Evolutionary conservation across 179 eudicot species (phyloP), one percentile per base, ranked within the genome.

Genomic region (Beta macrorhiza): DNA sequence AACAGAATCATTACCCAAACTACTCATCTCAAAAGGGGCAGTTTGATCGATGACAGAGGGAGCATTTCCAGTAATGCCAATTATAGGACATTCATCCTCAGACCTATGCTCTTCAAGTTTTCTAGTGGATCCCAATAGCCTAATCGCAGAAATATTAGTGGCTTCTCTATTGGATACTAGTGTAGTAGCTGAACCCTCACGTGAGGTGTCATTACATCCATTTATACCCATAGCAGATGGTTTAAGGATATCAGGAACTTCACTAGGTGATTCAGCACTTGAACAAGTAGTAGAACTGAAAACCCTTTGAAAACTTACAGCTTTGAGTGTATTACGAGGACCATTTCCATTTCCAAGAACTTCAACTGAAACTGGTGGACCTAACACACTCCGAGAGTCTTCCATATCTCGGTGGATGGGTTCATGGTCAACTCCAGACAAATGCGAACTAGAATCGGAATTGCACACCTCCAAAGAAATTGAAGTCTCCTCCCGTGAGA

Each of bases 341-440:
- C 32, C 71, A 65, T 25, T 49, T 20, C 58, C 82, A 64, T 82
- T 80, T 56, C 20, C 77, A 20, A 20, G n/a, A 84, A 68, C 78
- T 75, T 83, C 83, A 86, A 76, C 74, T 45, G 79, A 75, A 74
- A 42, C 83, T 44, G 87, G 79, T 77, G 58, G 65, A 79, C 67
- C 79, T 52, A 85, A 75, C 62, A 29, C 81, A 78, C 70, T 69
- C 2, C 25, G 81, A 22, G 49, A 37, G 29, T 82, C 83, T 78
- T 81, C 86, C 69, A 20, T 22, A 52, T 37, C 72, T 52, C 61
- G 67, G 14, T 55, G 16, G 44, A 52, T 69, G 74, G 67, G 82
- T 77, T 80, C 75, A 22, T 61, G 49, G 59, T 67, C 70, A 58
- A 68, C 53, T 22, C 51, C 22, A 55, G 83, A 82, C 72, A 78